Conservation (phyloP, 163 green algal genomes). For the Scenedesmus sp. region DNA sequence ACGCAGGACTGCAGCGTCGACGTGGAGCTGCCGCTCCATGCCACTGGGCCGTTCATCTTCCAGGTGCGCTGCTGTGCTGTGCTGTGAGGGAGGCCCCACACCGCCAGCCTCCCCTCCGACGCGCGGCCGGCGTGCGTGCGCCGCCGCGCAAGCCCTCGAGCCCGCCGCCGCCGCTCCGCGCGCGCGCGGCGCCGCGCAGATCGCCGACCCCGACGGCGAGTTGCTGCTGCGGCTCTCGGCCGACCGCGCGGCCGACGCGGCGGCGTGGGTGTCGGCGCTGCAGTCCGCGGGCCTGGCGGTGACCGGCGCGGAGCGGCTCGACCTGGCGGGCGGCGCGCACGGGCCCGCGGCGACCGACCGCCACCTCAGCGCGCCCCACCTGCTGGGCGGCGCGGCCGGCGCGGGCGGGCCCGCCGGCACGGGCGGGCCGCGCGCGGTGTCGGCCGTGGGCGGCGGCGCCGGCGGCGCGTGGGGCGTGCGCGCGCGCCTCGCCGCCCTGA, state of each 20-base stretch:
- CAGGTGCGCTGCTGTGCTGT: not conserved
- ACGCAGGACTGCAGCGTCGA: not conserved
- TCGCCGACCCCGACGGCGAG: not conserved
- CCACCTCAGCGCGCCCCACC: not conserved
- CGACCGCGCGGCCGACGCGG: conserved; percentile 45
- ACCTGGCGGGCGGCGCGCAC: not conserved
- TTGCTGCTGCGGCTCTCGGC: conserved; percentile 65
- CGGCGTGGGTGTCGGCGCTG: conserved; percentile 68
- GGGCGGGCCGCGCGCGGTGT: no score
- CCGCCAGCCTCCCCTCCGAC: no score
- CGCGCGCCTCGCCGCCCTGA: no score
- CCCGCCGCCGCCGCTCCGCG: no score
- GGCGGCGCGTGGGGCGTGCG: no score
- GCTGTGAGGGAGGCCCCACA: no score
- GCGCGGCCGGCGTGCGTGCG: no score
- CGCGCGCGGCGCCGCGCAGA: not conserved
- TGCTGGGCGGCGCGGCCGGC: not conserved
- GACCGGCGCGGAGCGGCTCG: not conserved
- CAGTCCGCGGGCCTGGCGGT: conserved; percentile 51
- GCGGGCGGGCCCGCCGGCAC: no score
- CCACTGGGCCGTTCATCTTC: conserved; percentile 30
- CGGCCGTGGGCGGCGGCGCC: no score
- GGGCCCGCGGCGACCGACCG: not conserved
- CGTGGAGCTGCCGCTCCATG: no score
- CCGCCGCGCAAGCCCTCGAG: no score